Base-by-base conservation (phyloP, 1,139 yeast genomes). In the Protomyces pachydermus region DNA sequence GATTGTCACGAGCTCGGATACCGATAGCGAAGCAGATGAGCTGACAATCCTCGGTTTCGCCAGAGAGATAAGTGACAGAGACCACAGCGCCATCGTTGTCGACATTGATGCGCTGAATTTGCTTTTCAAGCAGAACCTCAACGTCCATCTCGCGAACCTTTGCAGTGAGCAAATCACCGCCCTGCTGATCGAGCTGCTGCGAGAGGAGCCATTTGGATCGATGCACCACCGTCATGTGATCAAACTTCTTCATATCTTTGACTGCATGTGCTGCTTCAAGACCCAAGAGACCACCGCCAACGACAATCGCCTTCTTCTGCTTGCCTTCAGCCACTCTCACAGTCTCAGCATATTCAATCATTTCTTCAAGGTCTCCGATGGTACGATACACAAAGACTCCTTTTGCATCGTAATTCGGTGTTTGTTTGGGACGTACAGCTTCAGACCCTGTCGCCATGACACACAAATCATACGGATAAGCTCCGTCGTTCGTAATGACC, bases 241-340 rank as follows among this genome's bases (percentile, higher is more conserved):
- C 73, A 57, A 69, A 75, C 14, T 62, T 42, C 6, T 67, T 69
- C 72, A 74, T 71, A 57, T 74, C 77, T 10, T 69, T 66, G 28
- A 75, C 67, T 2, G 77, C 77, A 60, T 74, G 74, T 18, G 76
- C 77, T n/a, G 77, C 77, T 64, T 74, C 77, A 14, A 75, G 66
- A 9, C 77, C 77, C 3, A 74, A 67, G 3, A 74, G 67, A 9
- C 77, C 77, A 54, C 77, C 77, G 35, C 77, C 77, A 25, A 74
- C 77, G 37, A 74, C 76, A 25, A 74, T 68, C 1, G 77, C 76
- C 34, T 71, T 66, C 64, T 70, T 72, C 4, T 53, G 60, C 18
- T 54, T 60, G 48, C 64, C 65, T 20, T 65, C 62, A 20, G 66
- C 34, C 1, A 53, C 52, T 2, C 50, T 42, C 6, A 67, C 56